Conservation (phyloP, 345 rosid genomes). For the Turritis glabra region DNA sequence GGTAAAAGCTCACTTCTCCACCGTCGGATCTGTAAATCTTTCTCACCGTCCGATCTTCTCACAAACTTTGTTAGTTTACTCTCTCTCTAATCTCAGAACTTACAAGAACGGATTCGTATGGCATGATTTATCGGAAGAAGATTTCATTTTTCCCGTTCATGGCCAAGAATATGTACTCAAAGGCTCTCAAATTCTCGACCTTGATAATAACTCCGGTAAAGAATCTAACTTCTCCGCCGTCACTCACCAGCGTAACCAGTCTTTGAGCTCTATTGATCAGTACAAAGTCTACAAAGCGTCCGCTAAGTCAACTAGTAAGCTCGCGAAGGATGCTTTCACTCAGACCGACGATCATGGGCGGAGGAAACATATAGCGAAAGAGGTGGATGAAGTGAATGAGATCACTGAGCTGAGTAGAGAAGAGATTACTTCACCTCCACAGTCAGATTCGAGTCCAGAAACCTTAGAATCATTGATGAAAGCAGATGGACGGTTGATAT, state of each 20-base stretch:
- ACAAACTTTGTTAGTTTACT: not conserved
- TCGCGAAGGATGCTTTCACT: constrained; percentile 73
- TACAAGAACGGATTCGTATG: constrained; percentile 87
- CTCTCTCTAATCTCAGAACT: constrained; percentile 44
- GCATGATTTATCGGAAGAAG: constrained; percentile 70
- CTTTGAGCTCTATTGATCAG: constrained; percentile 64
- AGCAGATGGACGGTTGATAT: constrained; percentile 55
- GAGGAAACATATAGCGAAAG: constrained; percentile 37
- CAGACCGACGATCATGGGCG: constrained; percentile 65
- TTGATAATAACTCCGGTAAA: constrained; percentile 21
- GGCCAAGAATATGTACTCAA: constrained; percentile 77
- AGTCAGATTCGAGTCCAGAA: constrained; percentile 81
- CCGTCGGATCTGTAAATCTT: not conserved
- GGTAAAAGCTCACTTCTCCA: not conserved
- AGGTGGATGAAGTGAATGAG: constrained; percentile 32
- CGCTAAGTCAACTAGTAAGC: constrained; percentile 44
- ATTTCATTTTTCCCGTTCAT: constrained; percentile 67
- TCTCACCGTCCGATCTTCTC: not conserved
- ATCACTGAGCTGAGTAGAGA: constrained; percentile 59
- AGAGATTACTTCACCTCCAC: constrained; percentile 71
- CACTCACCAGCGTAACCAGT: constrained; percentile 58
- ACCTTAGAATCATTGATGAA: constrained; percentile 71
- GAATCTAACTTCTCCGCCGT: constrained; percentile 41
- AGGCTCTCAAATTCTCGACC: constrained; percentile 69
- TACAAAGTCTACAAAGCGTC: constrained; percentile 62